Base-by-base conservation (phyloP, 2,329 filamentous ascomycete species). In the Harringtonia aguacate region DNA sequence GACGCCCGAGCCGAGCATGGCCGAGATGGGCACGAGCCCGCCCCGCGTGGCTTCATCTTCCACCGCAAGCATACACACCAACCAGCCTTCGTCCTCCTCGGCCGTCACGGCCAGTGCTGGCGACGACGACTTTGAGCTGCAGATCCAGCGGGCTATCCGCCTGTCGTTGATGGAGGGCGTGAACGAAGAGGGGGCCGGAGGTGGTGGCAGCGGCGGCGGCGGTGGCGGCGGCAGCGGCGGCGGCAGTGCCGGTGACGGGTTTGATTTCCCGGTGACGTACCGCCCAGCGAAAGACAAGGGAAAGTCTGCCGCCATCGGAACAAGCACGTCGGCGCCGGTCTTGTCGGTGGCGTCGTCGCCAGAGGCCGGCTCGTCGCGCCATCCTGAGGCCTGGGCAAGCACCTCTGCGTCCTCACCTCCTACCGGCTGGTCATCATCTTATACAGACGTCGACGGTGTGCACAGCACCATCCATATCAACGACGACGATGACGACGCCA, bases 101-200 rank as follows among this genome's bases (percentile, higher is more conserved):
- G 17, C 20, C 21, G 24, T 27, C 24, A 7, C 22, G 37, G 40
- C 21, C 39, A 37, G n/a, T 14, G 36, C 33, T 34, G 28, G 15
- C 53, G 61, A 62, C 17, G 64, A 69, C 28, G 71, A 78, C 21
- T 77, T 75, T 47, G 77, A 82, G 54, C 67, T 69, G 41, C 74
- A 78, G 53, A 70, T 81, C 10, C 77, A 81, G 58, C 69, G 75
- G 43, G 79, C 78, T 1, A 76, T 82, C 33, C 72, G 77, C 0
- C 62, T 81, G 10, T 80, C 75, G 3, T 60, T 81, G 8, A 62
- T 80, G 41, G 77, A 81, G 50, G 67, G 68, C 7, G 66, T 68
- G 31, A 68, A 73, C 43, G 70, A 72, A 24, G 24, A 10, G 7
- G 24, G 24, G 6, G 24, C 7, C 24, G 24, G 7, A 10, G 24